Evolutionary conservation across 257 asterid species (phyloP), one percentile per base, ranked within the genome.

Genomic region (Cruciata laevipes): DNA sequence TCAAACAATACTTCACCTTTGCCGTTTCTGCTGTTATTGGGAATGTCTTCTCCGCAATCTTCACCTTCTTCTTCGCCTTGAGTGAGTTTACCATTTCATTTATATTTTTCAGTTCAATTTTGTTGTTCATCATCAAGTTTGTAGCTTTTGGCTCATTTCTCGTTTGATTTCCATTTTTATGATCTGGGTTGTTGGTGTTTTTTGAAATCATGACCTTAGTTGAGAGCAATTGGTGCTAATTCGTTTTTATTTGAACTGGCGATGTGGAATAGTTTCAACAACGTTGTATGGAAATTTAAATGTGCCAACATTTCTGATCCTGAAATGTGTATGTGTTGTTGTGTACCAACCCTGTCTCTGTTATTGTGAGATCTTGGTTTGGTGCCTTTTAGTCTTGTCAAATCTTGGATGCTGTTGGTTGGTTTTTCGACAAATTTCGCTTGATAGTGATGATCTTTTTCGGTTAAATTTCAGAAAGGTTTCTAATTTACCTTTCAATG

Each of bases 41-140:
- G 60, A 90, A 86, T 81, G 87, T 93, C 65, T 85, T 90, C 79
- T 90, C 97, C 24, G 95, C 95, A 25, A 82, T 93, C 76, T 84
- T 90, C 74, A 93, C 97, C 52, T 90, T 93, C 71, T 85, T 90
- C 95, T 90, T 90, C 71, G 97, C 99, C 42, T 73, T 85, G 68
- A 93, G 99, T 93, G 58, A 71, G 87, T 42, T 42, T 40, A 12
- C 17, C 14, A 40, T 40, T 12, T 3, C 49, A 40, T 40, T 11
- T 4, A 11, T 2, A 13, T 42, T 42, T 18, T 42, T 69, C n/a
- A 18, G 35, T 35, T 4, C 3, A 8, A 13, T 31, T 51, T 25
- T 38, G 3, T 33, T 33, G 33, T 67, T 64, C 63, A 30, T 66
- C 66, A 0, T 65, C 68, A 76, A 72, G 68, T 68, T 58, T 69